Evolutionary conservation across 2,329 filamentous ascomycete species (phyloP).

Genomic region (Aspergillus ruber): DNA sequence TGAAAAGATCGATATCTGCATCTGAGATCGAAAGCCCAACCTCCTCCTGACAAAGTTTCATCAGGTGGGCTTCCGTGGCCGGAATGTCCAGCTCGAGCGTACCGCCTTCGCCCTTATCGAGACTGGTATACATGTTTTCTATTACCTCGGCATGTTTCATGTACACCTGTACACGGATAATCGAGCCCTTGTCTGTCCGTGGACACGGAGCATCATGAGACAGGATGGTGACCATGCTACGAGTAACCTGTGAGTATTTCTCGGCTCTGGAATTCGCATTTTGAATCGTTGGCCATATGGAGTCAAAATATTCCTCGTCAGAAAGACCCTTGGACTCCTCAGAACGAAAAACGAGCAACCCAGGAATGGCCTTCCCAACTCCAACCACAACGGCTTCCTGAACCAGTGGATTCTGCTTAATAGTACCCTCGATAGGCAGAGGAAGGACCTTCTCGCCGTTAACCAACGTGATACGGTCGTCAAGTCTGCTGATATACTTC

Average conservation of each 20-base stretch:
- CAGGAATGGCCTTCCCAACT: constrained; percentile 18
- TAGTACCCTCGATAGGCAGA: constrained; percentile 25
- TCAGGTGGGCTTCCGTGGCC: constrained; percentile 29
- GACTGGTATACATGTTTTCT: constrained; percentile 21
- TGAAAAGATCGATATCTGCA: constrained; percentile 38
- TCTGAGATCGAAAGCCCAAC: constrained; percentile 26
- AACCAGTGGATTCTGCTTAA: constrained; percentile 25
- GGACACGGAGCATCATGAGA: constrained; percentile 36
- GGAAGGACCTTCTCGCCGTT: constrained; percentile 32
- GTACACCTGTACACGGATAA: constrained; percentile 48
- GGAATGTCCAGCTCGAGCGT: constrained; percentile 27
- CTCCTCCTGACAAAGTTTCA: constrained; percentile 25
- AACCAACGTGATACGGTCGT: constrained; percentile 26
- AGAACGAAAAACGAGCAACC: constrained; percentile 22
- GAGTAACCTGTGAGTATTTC: constrained; percentile 39
- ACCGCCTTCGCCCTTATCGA: constrained; percentile 13
- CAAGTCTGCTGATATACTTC: constrained; percentile 28
- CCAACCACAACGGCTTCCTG: constrained; percentile 29
- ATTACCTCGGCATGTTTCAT: constrained; percentile 40
- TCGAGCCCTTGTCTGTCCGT: constrained; percentile 49
- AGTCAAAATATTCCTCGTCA: constrained; percentile 29
- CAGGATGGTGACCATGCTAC: constrained; percentile 35
- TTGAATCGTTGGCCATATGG: constrained; percentile 34
- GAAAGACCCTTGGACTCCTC: constrained; percentile 16
- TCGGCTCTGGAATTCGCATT: constrained; percentile 37